Evolutionary conservation across 2,329 filamentous ascomycete genomes (phyloP), one percentile per base, ranked within the genome.

Genomic region (Pyrenophora teres): DNA sequence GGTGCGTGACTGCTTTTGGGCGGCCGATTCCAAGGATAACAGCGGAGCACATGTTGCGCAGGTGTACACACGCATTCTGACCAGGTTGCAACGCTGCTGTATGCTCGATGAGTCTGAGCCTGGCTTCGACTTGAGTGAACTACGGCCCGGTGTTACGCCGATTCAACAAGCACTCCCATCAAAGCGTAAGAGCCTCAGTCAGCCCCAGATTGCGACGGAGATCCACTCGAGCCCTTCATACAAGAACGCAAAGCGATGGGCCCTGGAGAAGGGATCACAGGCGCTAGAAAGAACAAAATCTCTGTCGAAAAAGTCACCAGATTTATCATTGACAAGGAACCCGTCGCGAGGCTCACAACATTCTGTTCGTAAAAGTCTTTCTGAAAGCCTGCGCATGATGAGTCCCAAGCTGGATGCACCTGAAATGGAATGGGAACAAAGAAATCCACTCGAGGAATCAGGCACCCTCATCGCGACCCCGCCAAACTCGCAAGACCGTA

Each of bases 1-100:
- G 0, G 88, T 90, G 2, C 83, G 88, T 65, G 80, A 83, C 3
- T 92, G 88, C 62, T 86, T 88, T 78, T 80, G 80, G 51, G 86
- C 87, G n/a, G 85, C 87, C 2, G 87, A 91, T 56, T 65, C 60
- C 27, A 64, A 56, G 21, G 55, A 60, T 6, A 65, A 73, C 32
- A 62, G 55, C 46, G 42, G 79, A 41, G 57, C 70, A 27, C 63
- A 69, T 44, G 58, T 70, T 36, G 52, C 61, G 27, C 67, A 72
- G 42, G 51, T 72, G 3, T 75, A 74, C 52, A 69, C 69, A 25
- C 67, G 83, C 82, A 39, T 82, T 74, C 16, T 78, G 72, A 65
- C 71, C 12, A 69, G 72, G 54, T 60, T 75, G 25, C 71, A 74
- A 44, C 65, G 70, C 38, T 75, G 72, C 45, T 74, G 72, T 54